Evolutionary conservation across 139 green algal genomes (phyloP).

Genomic region (Ettlia oleoabundans): DNA sequence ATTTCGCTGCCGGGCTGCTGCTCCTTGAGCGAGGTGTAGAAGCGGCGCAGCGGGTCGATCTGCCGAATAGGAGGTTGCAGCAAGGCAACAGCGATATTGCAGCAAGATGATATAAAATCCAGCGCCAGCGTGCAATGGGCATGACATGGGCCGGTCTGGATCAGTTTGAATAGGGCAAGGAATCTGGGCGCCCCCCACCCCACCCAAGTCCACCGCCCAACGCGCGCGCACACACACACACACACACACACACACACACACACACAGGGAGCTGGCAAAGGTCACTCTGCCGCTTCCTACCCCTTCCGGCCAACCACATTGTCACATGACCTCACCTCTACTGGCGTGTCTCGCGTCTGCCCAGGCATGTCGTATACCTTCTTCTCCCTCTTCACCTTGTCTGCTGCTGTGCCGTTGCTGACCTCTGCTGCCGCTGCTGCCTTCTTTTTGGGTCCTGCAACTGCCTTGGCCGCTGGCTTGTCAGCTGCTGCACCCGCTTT

Average conservation of each 20-base stretch:
- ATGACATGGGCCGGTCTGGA: neutral
- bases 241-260: no score
- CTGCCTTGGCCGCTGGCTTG: neutral
- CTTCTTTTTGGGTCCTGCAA: neutral
- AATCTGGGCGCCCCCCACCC: neutral
- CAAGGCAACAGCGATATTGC: neutral
- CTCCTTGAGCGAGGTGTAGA: slow-evolving; percentile 79
- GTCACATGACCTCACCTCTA: slow-evolving; percentile 56
- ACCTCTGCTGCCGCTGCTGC: neutral
- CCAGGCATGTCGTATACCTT: slow-evolving; percentile 77
- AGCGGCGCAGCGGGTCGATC: slow-evolving; percentile 76
- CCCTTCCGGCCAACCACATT: no score
- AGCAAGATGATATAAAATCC: no score
- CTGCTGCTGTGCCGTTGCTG: neutral
- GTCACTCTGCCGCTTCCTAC: no score
- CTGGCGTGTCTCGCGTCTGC: slow-evolving; percentile 76
- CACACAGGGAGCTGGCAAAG: neutral
- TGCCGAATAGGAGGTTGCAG: slow-evolving; percentile 24
- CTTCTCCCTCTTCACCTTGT: slow-evolving; percentile 42
- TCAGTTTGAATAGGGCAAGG: no score
- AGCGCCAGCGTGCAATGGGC: neutral
- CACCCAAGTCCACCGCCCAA: neutral
- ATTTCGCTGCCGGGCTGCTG: slow-evolving; percentile 80
- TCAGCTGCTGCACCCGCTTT: neutral
- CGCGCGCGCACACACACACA: no score